A percentile compares a stretch with the other conserved stretches of the same genome.
Evolutionary conservation across 139 green algal genomes (phyloP).

Genomic region (Limnomonas spitsbergensis): DNA sequence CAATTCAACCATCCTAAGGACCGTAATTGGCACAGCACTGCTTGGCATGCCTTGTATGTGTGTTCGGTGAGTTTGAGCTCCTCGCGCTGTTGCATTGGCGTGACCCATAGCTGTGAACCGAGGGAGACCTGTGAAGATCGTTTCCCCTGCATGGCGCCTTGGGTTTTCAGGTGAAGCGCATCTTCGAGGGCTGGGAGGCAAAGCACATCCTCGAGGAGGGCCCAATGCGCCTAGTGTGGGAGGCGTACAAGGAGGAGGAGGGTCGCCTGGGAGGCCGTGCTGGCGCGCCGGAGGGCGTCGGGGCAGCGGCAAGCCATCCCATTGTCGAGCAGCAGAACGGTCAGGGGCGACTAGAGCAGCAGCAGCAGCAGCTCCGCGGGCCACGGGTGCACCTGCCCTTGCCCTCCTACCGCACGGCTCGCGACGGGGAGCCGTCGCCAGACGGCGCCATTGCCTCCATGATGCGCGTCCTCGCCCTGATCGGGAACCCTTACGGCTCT

Average conservation of each 20-base stretch:
- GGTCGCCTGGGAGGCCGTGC: neutral
- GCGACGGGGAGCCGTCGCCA: neutral
- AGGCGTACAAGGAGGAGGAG: slow-evolving; percentile 5
- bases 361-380: neutral
- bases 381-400: neutral
- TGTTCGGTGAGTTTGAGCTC: too few species aligned
- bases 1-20: too few species aligned
- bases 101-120: too few species aligned
- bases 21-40: too few species aligned
- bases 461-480: neutral
- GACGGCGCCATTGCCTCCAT: neutral
- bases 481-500: neutral
- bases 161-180: neutral
- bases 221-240: neutral
- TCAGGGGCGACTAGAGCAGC: too few species aligned
- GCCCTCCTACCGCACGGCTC: neutral
- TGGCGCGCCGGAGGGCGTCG: neutral
- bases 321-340: neutral
- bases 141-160: too few species aligned
- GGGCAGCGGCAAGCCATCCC: neutral
- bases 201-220: neutral
- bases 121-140: too few species aligned
- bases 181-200: neutral
- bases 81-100: too few species aligned
- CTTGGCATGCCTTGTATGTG: too few species aligned